phyloP scores from a whole-genome alignment of 2,329 filamentous ascomycete genomes.

The Emergomyces orientalis region DNA sequence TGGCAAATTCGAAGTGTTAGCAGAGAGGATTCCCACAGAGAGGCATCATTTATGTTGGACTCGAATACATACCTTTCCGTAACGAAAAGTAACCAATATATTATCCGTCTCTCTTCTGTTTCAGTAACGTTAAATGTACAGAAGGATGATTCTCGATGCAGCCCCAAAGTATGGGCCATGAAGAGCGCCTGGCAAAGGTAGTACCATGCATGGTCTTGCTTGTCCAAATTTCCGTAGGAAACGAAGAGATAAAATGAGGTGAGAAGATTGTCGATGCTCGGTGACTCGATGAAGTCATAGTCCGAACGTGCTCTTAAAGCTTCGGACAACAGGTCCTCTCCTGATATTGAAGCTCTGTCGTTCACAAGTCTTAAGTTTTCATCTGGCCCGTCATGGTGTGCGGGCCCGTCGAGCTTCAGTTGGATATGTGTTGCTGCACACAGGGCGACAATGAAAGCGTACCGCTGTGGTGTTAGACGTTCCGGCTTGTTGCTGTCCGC shows the following conservation, averaged over 20 bases:
- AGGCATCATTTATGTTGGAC: not conserved
- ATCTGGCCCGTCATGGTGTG: slow-evolving; percentile 19
- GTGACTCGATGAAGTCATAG: slow-evolving; percentile 33
- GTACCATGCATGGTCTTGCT: slow-evolving; percentile 70
- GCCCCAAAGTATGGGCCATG: slow-evolving; percentile 41
- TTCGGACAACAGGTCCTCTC: slow-evolving; percentile 59
- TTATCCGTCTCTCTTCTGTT: slow-evolving; percentile 52
- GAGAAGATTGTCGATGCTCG: slow-evolving; percentile 39
- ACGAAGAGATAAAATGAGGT: slow-evolving; percentile 75
- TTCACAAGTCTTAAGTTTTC: slow-evolving; percentile 41
- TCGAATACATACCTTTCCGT: slow-evolving; percentile 52
- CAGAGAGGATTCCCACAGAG: not conserved
- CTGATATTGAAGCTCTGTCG: slow-evolving; percentile 51
- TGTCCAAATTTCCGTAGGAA: slow-evolving; percentile 60
- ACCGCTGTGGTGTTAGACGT: slow-evolving; percentile 29
- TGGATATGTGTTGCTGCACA: slow-evolving; percentile 40
- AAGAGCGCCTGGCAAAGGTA: slow-evolving; percentile 69
- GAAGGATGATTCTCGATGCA: slow-evolving; percentile 45
- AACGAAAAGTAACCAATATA: slow-evolving; percentile 66
- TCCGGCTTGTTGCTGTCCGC: slow-evolving; percentile 46
- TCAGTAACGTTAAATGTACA: slow-evolving; percentile 41
- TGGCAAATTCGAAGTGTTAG: slow-evolving; percentile 22
- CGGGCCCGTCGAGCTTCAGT: slow-evolving; percentile 30
- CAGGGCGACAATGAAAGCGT: slow-evolving; percentile 34
- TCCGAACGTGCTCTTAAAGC: slow-evolving; percentile 38